A percentile compares a stretch with the other conserved stretches of the same genome.
Conservation (phyloP, 1,284 basidiomycete species). For the Leccinum griseonigrum region DNA sequence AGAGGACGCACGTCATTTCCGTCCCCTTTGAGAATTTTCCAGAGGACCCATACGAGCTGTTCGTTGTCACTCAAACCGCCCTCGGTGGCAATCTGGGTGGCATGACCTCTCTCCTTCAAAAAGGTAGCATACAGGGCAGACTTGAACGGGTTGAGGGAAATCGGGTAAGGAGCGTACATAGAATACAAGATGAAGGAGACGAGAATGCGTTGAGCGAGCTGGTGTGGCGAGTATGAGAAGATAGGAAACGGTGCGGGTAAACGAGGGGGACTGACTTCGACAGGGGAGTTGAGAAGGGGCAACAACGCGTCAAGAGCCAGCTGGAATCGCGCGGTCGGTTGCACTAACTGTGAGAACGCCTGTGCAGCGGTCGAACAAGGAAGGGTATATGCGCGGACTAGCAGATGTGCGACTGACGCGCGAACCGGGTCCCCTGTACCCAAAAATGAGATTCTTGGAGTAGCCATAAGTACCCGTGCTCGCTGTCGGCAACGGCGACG, state of each 20-base stretch:
- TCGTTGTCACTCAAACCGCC: constrained; percentile 62
- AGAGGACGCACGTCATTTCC: constrained; percentile 62
- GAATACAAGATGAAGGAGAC: constrained; percentile 74
- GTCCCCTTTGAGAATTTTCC: constrained; percentile 78
- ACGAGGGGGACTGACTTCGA: constrained; percentile 45
- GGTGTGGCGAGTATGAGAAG: constrained; percentile 18
- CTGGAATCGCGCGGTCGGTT: constrained; percentile 69
- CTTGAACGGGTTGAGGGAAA: constrained; percentile 75
- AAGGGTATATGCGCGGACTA: constrained; percentile 58
- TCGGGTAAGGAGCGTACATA: constrained; percentile 72
- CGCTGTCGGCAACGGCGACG: constrained; percentile 33
- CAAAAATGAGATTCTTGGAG: constrained; percentile 30
- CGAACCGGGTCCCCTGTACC: constrained; percentile 40
- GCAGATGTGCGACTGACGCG: constrained; percentile 58
- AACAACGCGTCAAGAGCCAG: constrained; percentile 74
- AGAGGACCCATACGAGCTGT: constrained; percentile 77
- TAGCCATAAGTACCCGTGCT: constrained; percentile 31
- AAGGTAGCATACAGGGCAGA: constrained; percentile 64
- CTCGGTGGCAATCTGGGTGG: constrained; percentile 46
- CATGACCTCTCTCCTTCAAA: constrained; percentile 59
- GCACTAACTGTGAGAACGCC: constrained; percentile 68
- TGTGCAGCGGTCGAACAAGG: constrained; percentile 73
- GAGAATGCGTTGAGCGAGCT: constrained; percentile 70
- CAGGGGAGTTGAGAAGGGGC: constrained; percentile 57
- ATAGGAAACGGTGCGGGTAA: neutral